Evolutionary conservation across 2,329 filamentous ascomycete species (phyloP), one percentile per base, ranked within the genome.

Genomic region (Bipolaris sorokiniana): DNA sequence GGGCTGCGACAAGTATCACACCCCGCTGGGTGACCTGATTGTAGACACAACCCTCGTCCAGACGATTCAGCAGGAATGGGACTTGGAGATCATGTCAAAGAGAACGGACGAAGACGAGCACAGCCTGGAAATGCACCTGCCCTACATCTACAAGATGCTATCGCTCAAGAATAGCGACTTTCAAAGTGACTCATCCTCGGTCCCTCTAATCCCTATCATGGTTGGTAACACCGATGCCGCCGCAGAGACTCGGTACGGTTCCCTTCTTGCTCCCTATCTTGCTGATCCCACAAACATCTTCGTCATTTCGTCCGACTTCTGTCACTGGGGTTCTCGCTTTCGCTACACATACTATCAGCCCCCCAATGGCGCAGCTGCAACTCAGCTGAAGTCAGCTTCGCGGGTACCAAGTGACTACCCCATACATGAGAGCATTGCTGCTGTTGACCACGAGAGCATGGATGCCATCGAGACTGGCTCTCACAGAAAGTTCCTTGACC

Each of bases 121-220:
- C 77, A 97, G 91, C 49, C 84, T 98, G 1, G 95, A 99, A 80
- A 96, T 99, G 90, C 95, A 99, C 67, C 83, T 98, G 7, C 94
- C 95, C 0, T 97, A 96, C 71, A 89, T 98, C 62, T 93, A 92
- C 81, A 92, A 93, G 72, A 86, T 90, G 51, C 82, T 88, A 6
- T 83, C 83, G 56, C 78, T 80, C 73, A 62, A 67, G 28, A 73
- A 71, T 51, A 16, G 53, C 5, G 48, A 37, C 38, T 73, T 73
- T 53, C 66, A 72, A 41, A 49, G 58, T 16, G 48, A 69, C 82
- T 78, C 83, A 1, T 71, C 83, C 3, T 91, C 90, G 66, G 92
- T 94, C 0, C 84, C 83, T 6, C 83, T 99, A 3, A 84, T 97
- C 0, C 95, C 95, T 0, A 89, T 99, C 51, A 85, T 99, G 67